Percentiles rank a stretch among this genome's conserved stretches.
phyloP scores from a whole-genome alignment of 768 basidiomycete species.

The Suillus subluteus region DNA sequence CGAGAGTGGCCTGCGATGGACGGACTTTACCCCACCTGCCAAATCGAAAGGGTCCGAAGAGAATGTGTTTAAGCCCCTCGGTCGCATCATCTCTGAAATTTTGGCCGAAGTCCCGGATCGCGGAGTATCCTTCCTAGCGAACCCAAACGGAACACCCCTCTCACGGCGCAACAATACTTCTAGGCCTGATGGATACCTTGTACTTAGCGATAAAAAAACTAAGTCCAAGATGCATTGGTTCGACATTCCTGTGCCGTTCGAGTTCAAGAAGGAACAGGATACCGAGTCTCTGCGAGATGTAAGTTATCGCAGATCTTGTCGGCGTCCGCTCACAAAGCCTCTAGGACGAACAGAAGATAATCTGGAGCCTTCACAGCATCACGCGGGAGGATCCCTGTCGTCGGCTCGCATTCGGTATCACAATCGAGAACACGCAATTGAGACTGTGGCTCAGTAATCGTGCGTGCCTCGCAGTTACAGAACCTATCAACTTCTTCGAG shows the following conservation, averaged over 20 bases:
- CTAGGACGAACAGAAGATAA: too few species aligned
- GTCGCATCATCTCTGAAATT: not conserved
- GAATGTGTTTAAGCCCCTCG: not conserved
- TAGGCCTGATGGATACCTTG: not conserved
- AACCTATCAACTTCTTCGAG: not conserved
- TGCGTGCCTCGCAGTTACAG: too few species aligned
- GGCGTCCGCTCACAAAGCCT: not conserved
- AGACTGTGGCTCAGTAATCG: too few species aligned
- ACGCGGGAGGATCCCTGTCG: too few species aligned
- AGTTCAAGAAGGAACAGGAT: not conserved
- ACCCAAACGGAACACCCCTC: not conserved
- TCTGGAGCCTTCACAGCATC: too few species aligned
- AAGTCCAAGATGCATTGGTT: not conserved
- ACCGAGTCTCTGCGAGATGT: not conserved
- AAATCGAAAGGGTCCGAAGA: not conserved
- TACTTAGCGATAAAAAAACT: not conserved
- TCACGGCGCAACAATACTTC: not conserved
- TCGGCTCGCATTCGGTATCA: too few species aligned
- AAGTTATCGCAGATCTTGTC: not conserved
- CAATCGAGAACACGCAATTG: too few species aligned
- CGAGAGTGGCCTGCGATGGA: not conserved
- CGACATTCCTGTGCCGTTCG: not conserved
- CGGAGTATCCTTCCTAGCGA: not conserved
- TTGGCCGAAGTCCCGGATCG: not conserved
- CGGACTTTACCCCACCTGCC: not conserved